Base-by-base conservation (phyloP, 805 yeast genomes). In the Candida dajiaensis region DNA sequence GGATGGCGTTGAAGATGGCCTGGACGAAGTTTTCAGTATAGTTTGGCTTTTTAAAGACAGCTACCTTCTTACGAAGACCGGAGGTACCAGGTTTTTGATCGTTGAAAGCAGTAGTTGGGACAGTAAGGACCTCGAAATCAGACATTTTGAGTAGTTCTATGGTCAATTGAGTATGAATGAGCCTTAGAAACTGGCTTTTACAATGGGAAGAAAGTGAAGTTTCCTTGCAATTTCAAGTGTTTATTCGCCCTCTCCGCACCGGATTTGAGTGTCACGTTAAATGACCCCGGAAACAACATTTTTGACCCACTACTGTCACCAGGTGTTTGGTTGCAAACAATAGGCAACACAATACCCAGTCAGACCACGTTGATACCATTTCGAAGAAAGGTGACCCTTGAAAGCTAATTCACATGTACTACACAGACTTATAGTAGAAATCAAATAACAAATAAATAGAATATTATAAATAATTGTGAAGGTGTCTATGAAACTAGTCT, bases 71-170 rank as follows among this genome's bases (percentile, higher is more conserved):
- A 61, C 99, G 80, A 42, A 92, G 79, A 21, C 99, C 99, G 8
- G 98, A 92, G 20, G 99, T 92, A 33, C 99, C 99, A 12, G 99
- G 98, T 65, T 90, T 94, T 66, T 92, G 99, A 69, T 90, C 99
- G 38, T 68, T 74, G 67, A 79, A 92, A 1, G 96, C 82, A 12
- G 76, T 80, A 20, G 98, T 90, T 35, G 76, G 62, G 38, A 87
- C 72, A 20, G 62, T 54, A 2, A 46, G 26, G 25, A 49, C 38
- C 16, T 45, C 38, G 21, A 50, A 50, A 20, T 36, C 39, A 6
- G 39, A 20, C 39, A 36, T 36, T 13, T 3, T 18, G n/a, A 12
- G 6, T 16, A 12, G 11, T 6, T 33, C 11, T 7, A 4, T 4
- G 20, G 11, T 16, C 36, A 33, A 33, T 33, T 33, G 36, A 33